Conservation (phyloP, 805 yeast species). For the Ogataea polymorpha region DNA sequence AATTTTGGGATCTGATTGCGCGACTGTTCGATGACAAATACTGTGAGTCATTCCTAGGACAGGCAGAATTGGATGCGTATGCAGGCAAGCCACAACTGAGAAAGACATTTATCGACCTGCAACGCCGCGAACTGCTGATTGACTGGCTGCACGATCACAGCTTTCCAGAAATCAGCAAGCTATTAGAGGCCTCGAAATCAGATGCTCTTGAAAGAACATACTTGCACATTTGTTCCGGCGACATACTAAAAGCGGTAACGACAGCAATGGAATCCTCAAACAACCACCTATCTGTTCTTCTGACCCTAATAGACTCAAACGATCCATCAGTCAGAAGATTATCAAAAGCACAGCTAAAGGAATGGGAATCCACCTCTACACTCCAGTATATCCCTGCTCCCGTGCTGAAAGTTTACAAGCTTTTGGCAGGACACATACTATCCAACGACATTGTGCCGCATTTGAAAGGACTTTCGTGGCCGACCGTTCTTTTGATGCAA, state of each 20-base stretch:
- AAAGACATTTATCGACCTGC: conserved; percentile 18
- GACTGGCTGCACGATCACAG: conserved; percentile 56
- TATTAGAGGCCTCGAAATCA: conserved; percentile 23
- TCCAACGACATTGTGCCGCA: conserved; percentile 31
- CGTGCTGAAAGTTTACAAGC: conserved; percentile 57
- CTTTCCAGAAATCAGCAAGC: conserved; percentile 32
- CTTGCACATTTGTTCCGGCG: conserved; percentile 48
- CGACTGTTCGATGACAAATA: conserved; percentile 52
- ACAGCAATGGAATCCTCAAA: conserved; percentile 60
- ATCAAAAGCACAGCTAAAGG: conserved; percentile 60
- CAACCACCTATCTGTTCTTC: conserved; percentile 64
- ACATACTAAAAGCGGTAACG: conserved; percentile 58
- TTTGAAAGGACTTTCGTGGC: conserved; percentile 59
- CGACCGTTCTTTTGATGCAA: conserved; percentile 52
- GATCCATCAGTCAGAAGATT: conserved; percentile 51
- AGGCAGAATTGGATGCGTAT: conserved; percentile 6
- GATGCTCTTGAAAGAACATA: conserved; percentile 53
- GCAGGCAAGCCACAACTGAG: conserved; percentile 9
- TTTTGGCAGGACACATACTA: conserved; percentile 54
- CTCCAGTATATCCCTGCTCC: conserved; percentile 47
- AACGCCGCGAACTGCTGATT: conserved; percentile 46
- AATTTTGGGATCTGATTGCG: conserved; percentile 56
- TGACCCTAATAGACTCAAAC: conserved; percentile 71
- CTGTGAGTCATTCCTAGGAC: conserved; percentile 15
- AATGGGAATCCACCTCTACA: conserved; percentile 54